Evolutionary conservation across 2,329 filamentous ascomycete species (phyloP).

Genomic region (Tolypocladium ophioglossoides): DNA sequence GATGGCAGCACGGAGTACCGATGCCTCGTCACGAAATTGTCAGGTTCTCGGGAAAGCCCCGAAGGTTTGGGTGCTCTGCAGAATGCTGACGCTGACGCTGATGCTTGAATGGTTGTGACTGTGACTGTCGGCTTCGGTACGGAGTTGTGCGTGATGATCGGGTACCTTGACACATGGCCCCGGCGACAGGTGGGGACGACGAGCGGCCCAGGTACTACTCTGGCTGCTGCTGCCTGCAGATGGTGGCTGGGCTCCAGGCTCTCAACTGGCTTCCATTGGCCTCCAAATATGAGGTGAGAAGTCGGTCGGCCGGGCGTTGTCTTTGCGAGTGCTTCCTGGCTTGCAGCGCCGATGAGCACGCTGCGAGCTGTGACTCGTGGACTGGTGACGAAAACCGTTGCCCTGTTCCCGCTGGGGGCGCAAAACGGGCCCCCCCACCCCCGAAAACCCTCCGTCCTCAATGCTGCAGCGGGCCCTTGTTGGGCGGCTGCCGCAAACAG

Average conservation of each 20-base stretch:
- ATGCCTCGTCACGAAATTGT: background rate
- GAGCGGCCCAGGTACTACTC: background rate
- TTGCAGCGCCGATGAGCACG: background rate
- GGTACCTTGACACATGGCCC: background rate
- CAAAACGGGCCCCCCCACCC: background rate
- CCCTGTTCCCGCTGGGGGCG: background rate
- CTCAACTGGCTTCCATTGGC: background rate
- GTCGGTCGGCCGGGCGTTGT: background rate
- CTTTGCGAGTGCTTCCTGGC: background rate
- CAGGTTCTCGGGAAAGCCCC: background rate
- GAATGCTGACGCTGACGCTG: background rate
- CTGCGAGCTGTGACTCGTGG: background rate
- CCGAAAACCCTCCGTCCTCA: background rate
- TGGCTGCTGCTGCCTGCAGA: background rate
- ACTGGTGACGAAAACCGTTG: background rate
- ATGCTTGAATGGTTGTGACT: background rate
- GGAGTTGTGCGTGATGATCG: background rate
- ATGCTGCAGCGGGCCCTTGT: background rate
- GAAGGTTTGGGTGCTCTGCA: background rate
- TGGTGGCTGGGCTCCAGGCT: background rate
- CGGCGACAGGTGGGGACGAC: background rate
- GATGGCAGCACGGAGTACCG: background rate
- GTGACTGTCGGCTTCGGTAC: background rate
- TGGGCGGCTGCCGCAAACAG: constrained; percentile 5
- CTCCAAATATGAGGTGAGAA: background rate